These are phyloP conservation scores for Fagopyrum tataricum DNA, from an alignment of 148 eudicot genomes.

Conservation along the genomic window DNA sequence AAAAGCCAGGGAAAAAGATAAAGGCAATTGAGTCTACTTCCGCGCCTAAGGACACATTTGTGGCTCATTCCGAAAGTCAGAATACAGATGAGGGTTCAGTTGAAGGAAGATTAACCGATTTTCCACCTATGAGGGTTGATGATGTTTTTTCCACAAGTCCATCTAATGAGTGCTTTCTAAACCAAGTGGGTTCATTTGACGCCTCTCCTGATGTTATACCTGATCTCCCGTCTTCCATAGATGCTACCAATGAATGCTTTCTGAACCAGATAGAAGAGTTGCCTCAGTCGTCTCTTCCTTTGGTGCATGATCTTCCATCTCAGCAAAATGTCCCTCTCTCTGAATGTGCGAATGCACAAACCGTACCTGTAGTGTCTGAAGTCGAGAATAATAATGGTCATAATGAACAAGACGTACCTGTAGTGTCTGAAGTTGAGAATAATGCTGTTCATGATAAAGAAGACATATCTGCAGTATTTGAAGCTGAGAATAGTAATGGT, in stretches of 20 bases:
- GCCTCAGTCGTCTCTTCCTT: background rate
- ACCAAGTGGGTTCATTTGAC: conserved; percentile 19
- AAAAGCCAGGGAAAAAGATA: conserved; percentile 26
- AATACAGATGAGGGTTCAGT: conserved; percentile 19
- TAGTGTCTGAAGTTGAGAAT: too few relatives aligned
- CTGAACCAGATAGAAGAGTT: conserved; percentile 17
- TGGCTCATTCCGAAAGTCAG: conserved; percentile 29
- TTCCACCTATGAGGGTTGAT: conserved; percentile 24
- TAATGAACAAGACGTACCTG: too few relatives aligned
- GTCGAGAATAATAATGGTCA: conserved; percentile 22
- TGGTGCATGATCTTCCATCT: background rate
- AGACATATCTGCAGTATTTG: too few relatives aligned
- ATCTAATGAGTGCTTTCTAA: conserved; percentile 24
- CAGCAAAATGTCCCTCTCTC: background rate
- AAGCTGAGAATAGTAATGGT: too few relatives aligned
- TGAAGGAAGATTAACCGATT: conserved; percentile 22
- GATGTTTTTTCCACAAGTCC: conserved; percentile 25
- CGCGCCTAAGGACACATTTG: conserved; percentile 14
- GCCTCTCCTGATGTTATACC: conserved; percentile 12
- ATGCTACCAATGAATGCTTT: conserved; percentile 3
- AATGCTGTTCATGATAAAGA: too few relatives aligned
- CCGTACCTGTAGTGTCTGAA: conserved; percentile 9
- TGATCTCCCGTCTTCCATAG: background rate
- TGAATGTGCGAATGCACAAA: background rate
- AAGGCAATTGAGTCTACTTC: conserved; percentile 21